Conservation (phyloP, 2,329 filamentous ascomycete species). For the Xylaria multiplex region DNA sequence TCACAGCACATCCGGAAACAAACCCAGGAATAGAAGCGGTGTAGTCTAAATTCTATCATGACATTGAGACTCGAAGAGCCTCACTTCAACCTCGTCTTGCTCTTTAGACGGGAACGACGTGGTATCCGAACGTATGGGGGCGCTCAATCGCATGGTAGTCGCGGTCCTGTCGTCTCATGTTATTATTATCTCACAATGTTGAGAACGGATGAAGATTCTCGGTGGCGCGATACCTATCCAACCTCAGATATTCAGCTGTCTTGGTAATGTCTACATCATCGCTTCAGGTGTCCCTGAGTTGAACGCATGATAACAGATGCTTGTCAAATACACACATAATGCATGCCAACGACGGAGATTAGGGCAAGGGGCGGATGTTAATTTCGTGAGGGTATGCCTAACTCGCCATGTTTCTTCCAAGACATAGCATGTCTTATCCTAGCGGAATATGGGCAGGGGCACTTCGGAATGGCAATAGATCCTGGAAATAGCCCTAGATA, state of each 20-base stretch:
- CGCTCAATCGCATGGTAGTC: background rate
- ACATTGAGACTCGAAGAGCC: constrained; percentile 28
- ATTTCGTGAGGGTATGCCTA: background rate
- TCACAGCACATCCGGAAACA: constrained; percentile 32
- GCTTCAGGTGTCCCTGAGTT: background rate
- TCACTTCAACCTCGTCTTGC: constrained; percentile 13
- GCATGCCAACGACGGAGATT: background rate
- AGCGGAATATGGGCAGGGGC: background rate
- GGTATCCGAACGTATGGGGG: background rate
- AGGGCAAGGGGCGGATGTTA: background rate
- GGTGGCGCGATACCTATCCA: constrained; percentile 2
- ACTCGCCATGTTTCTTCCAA: background rate
- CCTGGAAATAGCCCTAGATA: background rate
- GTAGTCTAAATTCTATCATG: constrained; percentile 15
- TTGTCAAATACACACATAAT: background rate
- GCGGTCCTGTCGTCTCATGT: constrained; percentile 9
- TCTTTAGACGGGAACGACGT: constrained; percentile 3
- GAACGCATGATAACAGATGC: background rate
- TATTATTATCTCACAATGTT: constrained; percentile 7
- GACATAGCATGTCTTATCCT: background rate
- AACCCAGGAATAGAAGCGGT: constrained; percentile 28
- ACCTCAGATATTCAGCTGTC: background rate
- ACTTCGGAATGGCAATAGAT: background rate
- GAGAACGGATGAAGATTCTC: background rate
- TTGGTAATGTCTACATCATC: background rate